Conservation (phyloP, 2,329 filamentous ascomycete genomes). For the Ophiostoma ulmi region DNA sequence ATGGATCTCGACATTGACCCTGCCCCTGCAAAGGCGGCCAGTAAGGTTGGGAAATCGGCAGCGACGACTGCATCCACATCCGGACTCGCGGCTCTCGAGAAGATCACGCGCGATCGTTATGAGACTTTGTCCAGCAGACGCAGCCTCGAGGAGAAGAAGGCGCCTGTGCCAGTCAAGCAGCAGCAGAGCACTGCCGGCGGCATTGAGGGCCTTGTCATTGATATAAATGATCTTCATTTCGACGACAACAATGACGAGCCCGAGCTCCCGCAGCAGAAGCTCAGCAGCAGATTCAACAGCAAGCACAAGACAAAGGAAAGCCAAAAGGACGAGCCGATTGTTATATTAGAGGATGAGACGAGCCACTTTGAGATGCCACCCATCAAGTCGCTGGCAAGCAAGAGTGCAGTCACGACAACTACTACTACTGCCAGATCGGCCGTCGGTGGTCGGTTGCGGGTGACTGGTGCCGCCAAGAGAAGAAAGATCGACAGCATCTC, state of each 20-base stretch:
- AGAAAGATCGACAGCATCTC: not conserved
- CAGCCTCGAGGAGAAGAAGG: not conserved
- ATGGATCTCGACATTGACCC: not conserved
- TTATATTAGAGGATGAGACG: constrained; percentile 22
- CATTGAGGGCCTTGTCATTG: constrained; percentile 20
- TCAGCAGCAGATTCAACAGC: not conserved
- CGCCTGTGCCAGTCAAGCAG: not conserved
- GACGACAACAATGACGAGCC: constrained; percentile 10
- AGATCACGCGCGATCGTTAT: constrained; percentile 17
- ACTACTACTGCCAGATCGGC: not conserved
- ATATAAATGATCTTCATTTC: constrained; percentile 14
- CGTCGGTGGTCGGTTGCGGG: not conserved
- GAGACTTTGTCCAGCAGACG: constrained; percentile 22
- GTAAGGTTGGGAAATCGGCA: not conserved
- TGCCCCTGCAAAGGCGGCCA: not conserved
- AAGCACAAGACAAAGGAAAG: not conserved
- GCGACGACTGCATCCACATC: not conserved
- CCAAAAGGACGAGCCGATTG: constrained; percentile 1
- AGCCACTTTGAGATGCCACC: constrained; percentile 20
- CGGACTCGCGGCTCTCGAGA: not conserved
- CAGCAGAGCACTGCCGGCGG: not conserved
- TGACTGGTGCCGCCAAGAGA: not conserved
- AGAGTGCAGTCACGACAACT: not conserved
- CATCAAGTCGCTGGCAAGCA: not conserved
- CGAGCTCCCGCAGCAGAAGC: constrained; percentile 21